Evolutionary conservation across 2,329 filamentous ascomycete species (phyloP).

Genomic region (Nannizziopsis barbatae): DNA sequence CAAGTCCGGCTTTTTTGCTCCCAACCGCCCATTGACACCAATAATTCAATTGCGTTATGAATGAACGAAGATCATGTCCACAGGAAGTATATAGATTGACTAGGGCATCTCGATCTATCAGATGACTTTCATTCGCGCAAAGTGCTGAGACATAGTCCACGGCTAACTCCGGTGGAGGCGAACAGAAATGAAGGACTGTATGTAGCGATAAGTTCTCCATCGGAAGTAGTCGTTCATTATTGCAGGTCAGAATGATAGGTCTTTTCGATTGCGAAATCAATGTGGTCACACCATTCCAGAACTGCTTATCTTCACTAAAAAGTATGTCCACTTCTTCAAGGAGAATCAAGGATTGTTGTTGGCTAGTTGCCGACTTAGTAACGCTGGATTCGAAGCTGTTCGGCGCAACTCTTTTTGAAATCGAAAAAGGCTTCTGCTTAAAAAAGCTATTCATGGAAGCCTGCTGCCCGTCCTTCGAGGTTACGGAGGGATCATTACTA

Average conservation of each 20-base stretch:
- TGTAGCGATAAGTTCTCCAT: conserved; percentile 64
- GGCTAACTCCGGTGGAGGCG: conserved; percentile 55
- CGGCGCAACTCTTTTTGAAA: conserved; percentile 11
- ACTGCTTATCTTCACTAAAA: conserved; percentile 91
- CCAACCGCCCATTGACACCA: conserved; percentile 97
- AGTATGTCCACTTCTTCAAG: conserved; percentile 89
- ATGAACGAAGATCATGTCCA: conserved; percentile 62
- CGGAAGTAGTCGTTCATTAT: conserved; percentile 74
- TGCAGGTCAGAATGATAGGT: conserved; percentile 92
- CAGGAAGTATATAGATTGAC: conserved; percentile 59
- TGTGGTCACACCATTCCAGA: conserved; percentile 71
- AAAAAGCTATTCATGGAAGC: conserved; percentile 75
- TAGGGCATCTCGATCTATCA: conserved; percentile 57
- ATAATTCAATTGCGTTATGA: conserved; percentile 75
- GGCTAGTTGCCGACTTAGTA: conserved; percentile 34
- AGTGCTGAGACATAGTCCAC: conserved; percentile 71
- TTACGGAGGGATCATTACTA: neutral
- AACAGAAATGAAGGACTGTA: conserved; percentile 66
- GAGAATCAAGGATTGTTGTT: conserved; percentile 90
- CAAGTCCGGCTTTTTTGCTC: conserved; percentile 72
- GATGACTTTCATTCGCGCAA: conserved; percentile 80
- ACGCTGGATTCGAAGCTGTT: conserved; percentile 16
- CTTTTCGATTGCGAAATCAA: conserved; percentile 77
- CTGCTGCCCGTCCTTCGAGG: conserved; percentile 56
- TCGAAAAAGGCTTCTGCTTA: conserved; percentile 40